phyloP scores from a whole-genome alignment of 176 grass and related monocot genomes.

The Phyllostachys edulis region DNA sequence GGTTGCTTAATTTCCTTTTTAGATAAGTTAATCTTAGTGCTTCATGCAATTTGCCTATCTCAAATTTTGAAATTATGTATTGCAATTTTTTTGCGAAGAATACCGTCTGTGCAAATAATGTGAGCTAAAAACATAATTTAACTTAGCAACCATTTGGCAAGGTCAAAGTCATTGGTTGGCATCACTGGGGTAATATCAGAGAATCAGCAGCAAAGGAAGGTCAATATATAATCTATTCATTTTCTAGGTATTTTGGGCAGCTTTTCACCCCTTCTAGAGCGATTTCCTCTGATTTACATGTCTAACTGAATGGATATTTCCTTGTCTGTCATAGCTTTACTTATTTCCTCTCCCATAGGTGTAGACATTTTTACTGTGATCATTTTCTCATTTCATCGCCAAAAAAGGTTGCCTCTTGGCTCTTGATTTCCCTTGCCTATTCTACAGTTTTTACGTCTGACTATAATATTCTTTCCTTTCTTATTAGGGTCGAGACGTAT shows the following conservation, averaged over 20 bases:
- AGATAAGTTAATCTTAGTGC: too few species aligned
- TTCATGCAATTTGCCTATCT: too few species aligned
- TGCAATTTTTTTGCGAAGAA: too few species aligned
- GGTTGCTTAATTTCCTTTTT: too few species aligned
- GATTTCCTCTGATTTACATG: neutral
- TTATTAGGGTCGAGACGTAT: slow-evolving; percentile 81
- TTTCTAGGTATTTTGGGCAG: too few species aligned
- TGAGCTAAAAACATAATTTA: too few species aligned
- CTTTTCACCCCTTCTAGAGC: too few species aligned
- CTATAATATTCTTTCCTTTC: neutral
- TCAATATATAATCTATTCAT: neutral
- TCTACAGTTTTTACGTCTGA: slow-evolving; percentile 10
- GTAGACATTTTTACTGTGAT: neutral
- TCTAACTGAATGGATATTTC: neutral
- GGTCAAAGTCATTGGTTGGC: slow-evolving; percentile 89
- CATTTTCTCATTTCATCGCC: neutral
- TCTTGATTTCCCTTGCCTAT: neutral
- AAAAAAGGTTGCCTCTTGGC: neutral
- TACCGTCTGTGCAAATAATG: too few species aligned
- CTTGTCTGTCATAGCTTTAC: neutral
- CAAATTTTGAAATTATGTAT: too few species aligned
- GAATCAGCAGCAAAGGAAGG: slow-evolving; percentile 92
- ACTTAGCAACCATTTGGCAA: slow-evolving; percentile 90
- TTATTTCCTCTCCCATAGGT: neutral
- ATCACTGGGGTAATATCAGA: slow-evolving; percentile 87